A percentile compares a stretch with the other conserved stretches of the same genome.
phyloP scores from a whole-genome alignment of 176 grass and related monocot species.

The Avena insularis region DNA sequence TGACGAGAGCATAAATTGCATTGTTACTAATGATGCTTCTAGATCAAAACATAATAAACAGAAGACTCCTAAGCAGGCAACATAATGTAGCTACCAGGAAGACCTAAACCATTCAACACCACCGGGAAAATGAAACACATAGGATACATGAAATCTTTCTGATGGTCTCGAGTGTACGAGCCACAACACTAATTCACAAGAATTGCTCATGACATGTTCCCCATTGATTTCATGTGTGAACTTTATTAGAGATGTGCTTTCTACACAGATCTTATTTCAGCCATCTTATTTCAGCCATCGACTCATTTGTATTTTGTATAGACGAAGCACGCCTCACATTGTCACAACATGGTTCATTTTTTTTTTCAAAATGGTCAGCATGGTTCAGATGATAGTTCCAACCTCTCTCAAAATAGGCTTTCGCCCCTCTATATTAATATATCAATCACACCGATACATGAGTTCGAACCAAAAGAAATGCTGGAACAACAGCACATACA shows the following conservation, averaged over 20 bases:
- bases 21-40: too few relatives aligned
- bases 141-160: background rate
- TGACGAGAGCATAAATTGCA: too few relatives aligned
- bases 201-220: background rate
- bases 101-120: background rate
- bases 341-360: slow-evolving; percentile 50
- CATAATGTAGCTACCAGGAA: background rate
- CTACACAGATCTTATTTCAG: slow-evolving; percentile 31
- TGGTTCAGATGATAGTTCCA: slow-evolving; percentile 66
- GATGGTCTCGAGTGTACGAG: too few relatives aligned
- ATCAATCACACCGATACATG: too few relatives aligned
- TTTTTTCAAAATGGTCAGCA: too few relatives aligned
- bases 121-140: too few relatives aligned
- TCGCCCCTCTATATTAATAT: too few relatives aligned
- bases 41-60: too few relatives aligned
- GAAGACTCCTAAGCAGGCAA: too few relatives aligned
- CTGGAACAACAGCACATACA: too few relatives aligned
- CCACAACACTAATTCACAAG: background rate
- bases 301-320: background rate
- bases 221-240: slow-evolving; percentile 2
- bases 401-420: too few relatives aligned
- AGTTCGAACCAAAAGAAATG: too few relatives aligned
- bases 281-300: slow-evolving; percentile 7
- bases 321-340: slow-evolving; percentile 34
- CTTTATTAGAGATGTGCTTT: slow-evolving; percentile 30